Conservation (phyloP, 768 basidiomycete genomes). For the Tulasnella sp. region DNA sequence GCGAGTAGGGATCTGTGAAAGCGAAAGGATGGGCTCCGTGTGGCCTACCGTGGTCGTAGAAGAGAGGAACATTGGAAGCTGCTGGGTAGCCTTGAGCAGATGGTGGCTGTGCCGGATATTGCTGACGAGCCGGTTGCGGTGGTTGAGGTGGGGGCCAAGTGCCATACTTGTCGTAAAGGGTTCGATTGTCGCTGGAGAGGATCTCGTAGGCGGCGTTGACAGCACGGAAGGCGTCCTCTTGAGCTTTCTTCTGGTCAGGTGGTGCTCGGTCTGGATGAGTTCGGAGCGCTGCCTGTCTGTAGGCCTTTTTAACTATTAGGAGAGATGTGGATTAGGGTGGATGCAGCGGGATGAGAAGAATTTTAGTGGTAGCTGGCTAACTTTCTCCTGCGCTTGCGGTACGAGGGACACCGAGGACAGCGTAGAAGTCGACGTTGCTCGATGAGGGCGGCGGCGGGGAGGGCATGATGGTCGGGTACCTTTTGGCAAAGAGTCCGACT, state of each 20-base stretch:
- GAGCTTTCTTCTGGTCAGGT: conserved; percentile 13
- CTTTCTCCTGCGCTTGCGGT: conserved; percentile 16
- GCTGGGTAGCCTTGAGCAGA: not conserved
- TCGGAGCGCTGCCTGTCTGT: conserved; percentile 14
- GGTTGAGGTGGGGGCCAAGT: conserved; percentile 9
- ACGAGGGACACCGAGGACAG: conserved; percentile 16
- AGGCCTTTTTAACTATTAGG: conserved; percentile 17
- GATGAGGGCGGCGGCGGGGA: not conserved
- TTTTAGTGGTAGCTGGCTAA: conserved; percentile 1
- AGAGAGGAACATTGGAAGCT: not conserved
- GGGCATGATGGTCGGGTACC: no score
- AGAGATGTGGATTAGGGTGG: not conserved
- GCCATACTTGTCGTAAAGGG: conserved; percentile 17
- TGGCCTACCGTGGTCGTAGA: conserved; percentile 1
- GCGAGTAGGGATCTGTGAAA: conserved; percentile 14
- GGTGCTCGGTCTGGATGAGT: conserved; percentile 19
- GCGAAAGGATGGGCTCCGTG: conserved; percentile 2
- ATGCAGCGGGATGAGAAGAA: not conserved
- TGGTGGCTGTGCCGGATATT: not conserved
- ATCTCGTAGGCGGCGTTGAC: conserved; percentile 18
- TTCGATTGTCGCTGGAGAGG: conserved; percentile 10
- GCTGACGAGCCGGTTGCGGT: not conserved
- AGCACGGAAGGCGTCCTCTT: conserved; percentile 17
- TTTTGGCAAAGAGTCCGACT: no score
- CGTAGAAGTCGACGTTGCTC: conserved; percentile 9